phyloP scores from a whole-genome alignment of 495 filamentous ascomycete species.

The Parachaetomium inaequale region DNA sequence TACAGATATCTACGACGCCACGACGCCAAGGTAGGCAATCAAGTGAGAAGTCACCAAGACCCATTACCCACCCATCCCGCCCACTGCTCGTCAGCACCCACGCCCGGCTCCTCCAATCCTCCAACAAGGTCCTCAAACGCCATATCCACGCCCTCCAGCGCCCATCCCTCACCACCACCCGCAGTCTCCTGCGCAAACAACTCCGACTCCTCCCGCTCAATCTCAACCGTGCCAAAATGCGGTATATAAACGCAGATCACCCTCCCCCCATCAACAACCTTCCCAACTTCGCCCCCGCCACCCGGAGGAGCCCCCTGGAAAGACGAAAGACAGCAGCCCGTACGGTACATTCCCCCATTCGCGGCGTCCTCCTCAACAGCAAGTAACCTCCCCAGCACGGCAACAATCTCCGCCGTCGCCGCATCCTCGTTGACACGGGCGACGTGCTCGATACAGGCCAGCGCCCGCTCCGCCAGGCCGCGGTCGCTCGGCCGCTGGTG shows the following conservation, averaged over 20 bases:
- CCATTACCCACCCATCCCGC: neutral
- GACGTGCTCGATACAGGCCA: slow-evolving; percentile 35
- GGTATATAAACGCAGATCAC: slow-evolving; percentile 24
- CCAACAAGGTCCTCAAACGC: neutral
- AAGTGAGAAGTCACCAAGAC: neutral
- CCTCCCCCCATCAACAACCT: neutral
- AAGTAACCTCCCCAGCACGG: slow-evolving; percentile 24
- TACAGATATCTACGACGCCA: too few species aligned
- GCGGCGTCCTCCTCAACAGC: slow-evolving; percentile 26
- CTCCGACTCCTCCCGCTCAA: slow-evolving; percentile 9
- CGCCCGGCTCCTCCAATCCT: neutral
- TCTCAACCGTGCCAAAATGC: slow-evolving; percentile 23
- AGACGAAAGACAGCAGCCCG: neutral
- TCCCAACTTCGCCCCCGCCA: neutral
- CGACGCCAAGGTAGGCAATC: too few species aligned
- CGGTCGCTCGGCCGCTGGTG: slow-evolving; percentile 44
- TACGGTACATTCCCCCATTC: neutral
- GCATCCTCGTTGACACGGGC: neutral
- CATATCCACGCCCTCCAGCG: slow-evolving; percentile 14
- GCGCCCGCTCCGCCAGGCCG: slow-evolving; percentile 42
- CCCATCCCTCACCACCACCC: neutral
- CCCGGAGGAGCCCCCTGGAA: slow-evolving; percentile 22
- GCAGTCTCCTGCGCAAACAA: neutral
- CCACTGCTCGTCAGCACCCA: neutral
- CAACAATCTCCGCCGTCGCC: slow-evolving; percentile 1